Conservation (phyloP, 805 yeast genomes). For the Wickerhamiella spandovensis region DNA sequence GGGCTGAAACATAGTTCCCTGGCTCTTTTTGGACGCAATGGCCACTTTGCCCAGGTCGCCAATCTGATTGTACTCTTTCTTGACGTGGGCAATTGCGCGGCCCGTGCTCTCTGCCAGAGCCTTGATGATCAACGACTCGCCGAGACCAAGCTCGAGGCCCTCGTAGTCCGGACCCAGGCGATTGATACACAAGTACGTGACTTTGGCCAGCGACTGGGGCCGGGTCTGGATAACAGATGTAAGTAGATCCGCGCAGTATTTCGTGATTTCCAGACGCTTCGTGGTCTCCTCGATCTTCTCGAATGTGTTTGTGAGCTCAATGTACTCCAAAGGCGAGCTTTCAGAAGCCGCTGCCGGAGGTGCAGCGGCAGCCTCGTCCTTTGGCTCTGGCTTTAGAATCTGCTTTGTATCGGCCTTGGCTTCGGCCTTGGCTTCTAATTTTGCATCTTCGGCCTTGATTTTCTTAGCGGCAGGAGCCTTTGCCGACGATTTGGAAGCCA, state of each 20-base stretch:
- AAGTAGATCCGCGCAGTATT: conserved; percentile 62
- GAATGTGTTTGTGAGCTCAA: conserved; percentile 48
- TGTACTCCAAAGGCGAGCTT: conserved; percentile 22
- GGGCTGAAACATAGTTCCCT: conserved; percentile 89
- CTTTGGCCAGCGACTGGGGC: conserved; percentile 44
- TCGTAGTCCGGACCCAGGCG: conserved; percentile 92
- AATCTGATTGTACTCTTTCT: conserved; percentile 55
- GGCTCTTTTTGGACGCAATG: conserved; percentile 64
- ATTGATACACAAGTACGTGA: conserved; percentile 77
- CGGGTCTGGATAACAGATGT: conserved; percentile 43
- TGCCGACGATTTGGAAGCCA: neutral
- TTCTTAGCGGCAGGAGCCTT: conserved; percentile 2
- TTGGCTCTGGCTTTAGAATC: neutral
- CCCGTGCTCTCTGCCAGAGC: conserved; percentile 89
- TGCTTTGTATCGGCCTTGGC: neutral
- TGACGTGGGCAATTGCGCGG: conserved; percentile 54
- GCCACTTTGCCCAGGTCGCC: conserved; percentile 94
- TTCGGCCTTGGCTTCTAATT: neutral
- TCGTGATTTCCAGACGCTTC: conserved; percentile 69
- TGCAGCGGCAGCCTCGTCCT: neutral
- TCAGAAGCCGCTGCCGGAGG: neutral
- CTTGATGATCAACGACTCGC: conserved; percentile 77
- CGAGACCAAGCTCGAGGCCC: conserved; percentile 85
- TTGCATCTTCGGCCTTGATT: conserved; percentile 1
- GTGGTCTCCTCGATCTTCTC: conserved; percentile 68